Evolutionary conservation across 2,329 filamentous ascomycete genomes (phyloP).

Genomic region (Acarospora socialis): DNA sequence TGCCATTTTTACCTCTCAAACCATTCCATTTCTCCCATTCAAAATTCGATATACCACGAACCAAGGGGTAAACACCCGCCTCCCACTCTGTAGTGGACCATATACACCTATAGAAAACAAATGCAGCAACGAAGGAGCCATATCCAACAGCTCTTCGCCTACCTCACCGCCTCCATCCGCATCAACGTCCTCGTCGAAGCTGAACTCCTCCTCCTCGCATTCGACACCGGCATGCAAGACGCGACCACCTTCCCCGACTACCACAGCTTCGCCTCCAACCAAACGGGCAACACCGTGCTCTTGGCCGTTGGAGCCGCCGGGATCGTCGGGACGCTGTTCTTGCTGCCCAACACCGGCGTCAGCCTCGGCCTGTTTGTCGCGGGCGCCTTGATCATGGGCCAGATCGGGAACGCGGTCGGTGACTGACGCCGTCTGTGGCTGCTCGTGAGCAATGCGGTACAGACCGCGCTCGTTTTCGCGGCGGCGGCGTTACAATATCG

Average conservation of each 20-base stretch:
- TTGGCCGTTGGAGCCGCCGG: slow-evolving; percentile 39
- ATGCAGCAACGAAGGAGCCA: too few relatives aligned
- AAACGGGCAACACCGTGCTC: slow-evolving; percentile 52
- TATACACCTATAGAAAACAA: too few relatives aligned
- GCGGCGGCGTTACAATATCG: slow-evolving; percentile 36
- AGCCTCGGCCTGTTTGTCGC: slow-evolving; percentile 42
- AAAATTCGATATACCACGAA: too few relatives aligned
- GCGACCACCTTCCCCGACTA: slow-evolving; percentile 47
- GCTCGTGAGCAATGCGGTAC: slow-evolving; percentile 39
- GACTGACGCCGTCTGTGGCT: slow-evolving; percentile 40
- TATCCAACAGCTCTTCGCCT: too few relatives aligned
- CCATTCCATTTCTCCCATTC: too few relatives aligned
- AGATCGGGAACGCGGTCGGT: slow-evolving; percentile 40
- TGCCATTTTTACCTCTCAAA: too few relatives aligned
- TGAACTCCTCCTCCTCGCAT: slow-evolving; percentile 26
- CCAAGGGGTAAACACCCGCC: too few relatives aligned
- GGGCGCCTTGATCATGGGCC: slow-evolving; percentile 42
- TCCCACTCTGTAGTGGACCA: too few relatives aligned
- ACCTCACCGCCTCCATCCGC: slow-evolving; percentile 10
- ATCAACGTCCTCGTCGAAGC: slow-evolving; percentile 17
- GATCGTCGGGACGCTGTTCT: slow-evolving; percentile 35
- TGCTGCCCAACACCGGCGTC: slow-evolving; percentile 39
- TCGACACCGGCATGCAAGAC: slow-evolving; percentile 34
- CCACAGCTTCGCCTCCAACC: slow-evolving; percentile 49
- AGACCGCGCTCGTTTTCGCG: slow-evolving; percentile 39